These are phyloP conservation scores for Hydrangea macrophylla DNA, from an alignment of 148 eudicot species.

Conservation along the genomic window DNA sequence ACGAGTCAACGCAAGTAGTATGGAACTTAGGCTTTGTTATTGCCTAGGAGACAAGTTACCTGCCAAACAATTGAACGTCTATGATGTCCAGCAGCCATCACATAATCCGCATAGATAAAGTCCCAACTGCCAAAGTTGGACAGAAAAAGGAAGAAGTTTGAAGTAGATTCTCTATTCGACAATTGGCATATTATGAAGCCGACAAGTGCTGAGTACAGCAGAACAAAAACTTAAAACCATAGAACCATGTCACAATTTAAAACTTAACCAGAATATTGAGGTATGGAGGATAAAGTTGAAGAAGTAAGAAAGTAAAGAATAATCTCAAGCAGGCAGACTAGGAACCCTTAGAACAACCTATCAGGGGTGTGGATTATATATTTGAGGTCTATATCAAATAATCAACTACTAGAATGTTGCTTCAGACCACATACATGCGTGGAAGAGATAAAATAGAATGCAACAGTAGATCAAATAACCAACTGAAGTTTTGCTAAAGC, in stretches of 20 bases:
- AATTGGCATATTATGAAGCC: not conserved
- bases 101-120: slow-evolving; percentile 90
- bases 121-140: slow-evolving; percentile 60
- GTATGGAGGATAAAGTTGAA: not conserved
- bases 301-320: not conserved
- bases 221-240: not conserved
- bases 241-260: not conserved
- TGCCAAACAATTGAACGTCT: slow-evolving; percentile 88
- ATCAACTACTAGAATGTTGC: not conserved
- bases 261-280: too few species aligned
- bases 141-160: not conserved
- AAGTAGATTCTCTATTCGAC: not conserved
- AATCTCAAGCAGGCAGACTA: too few species aligned
- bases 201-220: not conserved
- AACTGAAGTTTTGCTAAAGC: not conserved
- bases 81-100: slow-evolving; percentile 86
- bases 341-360: not conserved
- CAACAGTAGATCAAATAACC: not conserved
- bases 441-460: not conserved
- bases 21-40: not conserved
- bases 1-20: not conserved
- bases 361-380: not conserved
- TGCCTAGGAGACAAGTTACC: slow-evolving; percentile 23
- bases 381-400: not conserved
- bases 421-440: too few species aligned